A percentile compares a stretch with the other conserved stretches of the same genome.
These are phyloP conservation scores for Cercospora sp. DNA, from an alignment of 2,329 filamentous ascomycete genomes.

Conservation along the genomic window DNA sequence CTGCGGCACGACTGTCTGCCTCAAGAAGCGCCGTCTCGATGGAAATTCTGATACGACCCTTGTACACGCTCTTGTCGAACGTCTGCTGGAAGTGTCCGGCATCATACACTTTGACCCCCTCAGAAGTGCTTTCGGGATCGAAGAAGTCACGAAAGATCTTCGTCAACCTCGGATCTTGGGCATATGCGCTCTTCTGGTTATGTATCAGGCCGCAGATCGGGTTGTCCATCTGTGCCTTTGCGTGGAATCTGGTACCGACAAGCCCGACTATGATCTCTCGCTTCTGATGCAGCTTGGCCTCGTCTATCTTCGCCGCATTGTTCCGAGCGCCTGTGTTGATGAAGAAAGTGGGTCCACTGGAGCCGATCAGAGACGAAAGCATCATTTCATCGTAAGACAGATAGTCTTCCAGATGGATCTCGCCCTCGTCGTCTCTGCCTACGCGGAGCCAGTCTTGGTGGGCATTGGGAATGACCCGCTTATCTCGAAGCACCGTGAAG, in stretches of 20 bases:
- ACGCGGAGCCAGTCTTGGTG: not conserved
- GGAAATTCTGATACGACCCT: not conserved
- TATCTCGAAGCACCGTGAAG: not conserved
- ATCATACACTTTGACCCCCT: not conserved
- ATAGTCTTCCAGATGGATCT: slow-evolving; percentile 29
- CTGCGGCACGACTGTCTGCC: not conserved
- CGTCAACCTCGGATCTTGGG: not conserved
- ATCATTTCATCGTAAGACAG: slow-evolving; percentile 40
- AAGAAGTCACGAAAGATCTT: not conserved
- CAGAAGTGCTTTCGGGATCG: not conserved
- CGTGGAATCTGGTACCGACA: not conserved
- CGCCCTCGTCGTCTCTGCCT: not conserved
- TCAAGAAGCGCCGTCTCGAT: not conserved
- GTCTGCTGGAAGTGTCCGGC: not conserved
- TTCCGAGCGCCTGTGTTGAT: slow-evolving; percentile 34
- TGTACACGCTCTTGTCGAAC: not conserved
- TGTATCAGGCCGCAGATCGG: not conserved
- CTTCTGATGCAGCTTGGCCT: slow-evolving; percentile 10
- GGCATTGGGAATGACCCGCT: not conserved
- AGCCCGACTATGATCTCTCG: slow-evolving; percentile 1
- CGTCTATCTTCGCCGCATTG: slow-evolving; percentile 18
- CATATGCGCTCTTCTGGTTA: not conserved
- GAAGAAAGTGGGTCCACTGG: slow-evolving; percentile 32
- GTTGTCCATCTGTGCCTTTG: not conserved
- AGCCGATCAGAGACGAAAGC: slow-evolving; percentile 34